Conservation (phyloP, 768 basidiomycete genomes). For the Gautieria morchelliformis region DNA sequence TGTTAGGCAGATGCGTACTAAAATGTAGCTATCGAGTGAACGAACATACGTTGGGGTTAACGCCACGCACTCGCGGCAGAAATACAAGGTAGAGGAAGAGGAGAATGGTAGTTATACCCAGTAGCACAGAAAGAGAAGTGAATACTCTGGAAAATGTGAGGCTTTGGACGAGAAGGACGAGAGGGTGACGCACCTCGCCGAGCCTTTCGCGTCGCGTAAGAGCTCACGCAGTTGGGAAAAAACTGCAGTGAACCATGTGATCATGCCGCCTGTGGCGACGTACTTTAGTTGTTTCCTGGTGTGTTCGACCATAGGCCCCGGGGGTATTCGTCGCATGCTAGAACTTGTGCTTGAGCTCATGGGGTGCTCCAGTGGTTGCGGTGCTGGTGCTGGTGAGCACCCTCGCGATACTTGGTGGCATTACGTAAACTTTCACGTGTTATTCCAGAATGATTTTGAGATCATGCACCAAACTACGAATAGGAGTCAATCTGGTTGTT, state of each 20-base stretch:
- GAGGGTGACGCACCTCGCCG: slow-evolving; percentile 41
- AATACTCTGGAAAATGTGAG: slow-evolving; percentile 30
- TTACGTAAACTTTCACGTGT: too few species aligned
- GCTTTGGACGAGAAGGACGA: background rate
- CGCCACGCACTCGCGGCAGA: slow-evolving; percentile 56
- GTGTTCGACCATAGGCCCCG: background rate
- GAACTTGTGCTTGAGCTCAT: background rate
- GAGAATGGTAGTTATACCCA: slow-evolving; percentile 49
- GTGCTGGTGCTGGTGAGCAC: too few species aligned
- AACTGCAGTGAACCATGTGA: slow-evolving; percentile 57
- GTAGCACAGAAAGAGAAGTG: slow-evolving; percentile 43
- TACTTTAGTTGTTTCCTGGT: slow-evolving; percentile 56
- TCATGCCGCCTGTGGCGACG: slow-evolving; percentile 54
- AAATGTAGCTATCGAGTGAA: background rate
- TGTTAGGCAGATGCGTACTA: background rate
- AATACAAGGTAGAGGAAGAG: slow-evolving; percentile 68
- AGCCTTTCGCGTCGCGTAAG: slow-evolving; percentile 28
- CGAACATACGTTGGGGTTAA: slow-evolving; percentile 55
- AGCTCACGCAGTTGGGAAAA: slow-evolving; percentile 40
- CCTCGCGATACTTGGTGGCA: too few species aligned
- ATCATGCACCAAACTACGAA: too few species aligned
- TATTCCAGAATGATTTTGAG: too few species aligned
- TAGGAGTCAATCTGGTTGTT: too few species aligned
- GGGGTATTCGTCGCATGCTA: background rate
- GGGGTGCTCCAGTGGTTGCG: background rate